Percentiles rank a stretch among this genome's conserved stretches.
Evolutionary conservation across 257 asterid species (phyloP).

Genomic region (Asclepias syriaca): DNA sequence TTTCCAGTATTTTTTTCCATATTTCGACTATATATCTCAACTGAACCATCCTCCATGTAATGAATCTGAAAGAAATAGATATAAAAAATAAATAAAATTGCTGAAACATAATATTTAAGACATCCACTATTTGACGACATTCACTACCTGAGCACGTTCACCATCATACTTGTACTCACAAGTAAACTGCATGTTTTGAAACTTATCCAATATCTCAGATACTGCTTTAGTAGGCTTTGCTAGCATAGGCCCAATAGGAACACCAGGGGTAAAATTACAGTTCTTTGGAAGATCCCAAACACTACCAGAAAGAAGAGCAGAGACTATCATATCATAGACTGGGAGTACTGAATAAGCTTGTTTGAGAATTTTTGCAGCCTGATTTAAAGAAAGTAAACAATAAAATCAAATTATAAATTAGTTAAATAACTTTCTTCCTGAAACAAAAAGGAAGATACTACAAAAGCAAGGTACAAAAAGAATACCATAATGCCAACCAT

Average conservation of each 20-base stretch:
- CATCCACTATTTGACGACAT: neutral
- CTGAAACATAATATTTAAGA: neutral
- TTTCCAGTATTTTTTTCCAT: conserved; percentile 93
- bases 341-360: conserved; percentile 90
- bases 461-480: neutral
- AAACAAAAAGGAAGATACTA: neutral
- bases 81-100: neutral
- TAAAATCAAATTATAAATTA: conserved; percentile 1
- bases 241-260: conserved; percentile 96
- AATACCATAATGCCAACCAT: neutral
- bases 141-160: conserved; percentile 91
- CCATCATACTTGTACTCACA: conserved; percentile 99
- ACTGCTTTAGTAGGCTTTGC: conserved; percentile 98
- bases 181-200: conserved; percentile 81
- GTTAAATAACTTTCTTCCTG: neutral
- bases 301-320: conserved; percentile 82
- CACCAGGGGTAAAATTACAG: conserved; percentile 81
- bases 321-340: conserved; percentile 74
- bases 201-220: conserved; percentile 88
- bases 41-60: conserved; percentile 74
- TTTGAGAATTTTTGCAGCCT: conserved; percentile 91
- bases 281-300: conserved; percentile 88
- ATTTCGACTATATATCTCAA: conserved; percentile 96
- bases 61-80: conserved; percentile 50
- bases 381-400: conserved; percentile 23